Evolutionary conservation across 2,329 filamentous ascomycete genomes (phyloP), one percentile per base, ranked within the genome.

Genomic region (Tetracladium maxilliforme): DNA sequence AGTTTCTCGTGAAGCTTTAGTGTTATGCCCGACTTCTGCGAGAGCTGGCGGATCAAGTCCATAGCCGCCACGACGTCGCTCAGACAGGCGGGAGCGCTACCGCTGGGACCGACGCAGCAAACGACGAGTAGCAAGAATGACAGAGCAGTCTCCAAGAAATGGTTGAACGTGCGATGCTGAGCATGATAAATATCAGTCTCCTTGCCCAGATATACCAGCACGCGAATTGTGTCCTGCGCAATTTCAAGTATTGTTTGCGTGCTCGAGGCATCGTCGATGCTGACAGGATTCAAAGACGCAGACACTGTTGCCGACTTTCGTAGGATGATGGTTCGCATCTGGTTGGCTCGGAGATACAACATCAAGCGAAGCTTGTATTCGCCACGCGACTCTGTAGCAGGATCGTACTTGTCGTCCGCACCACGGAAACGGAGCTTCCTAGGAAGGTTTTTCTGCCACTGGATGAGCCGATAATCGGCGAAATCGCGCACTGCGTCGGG

Each of bases 281-380:
- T 92, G 39, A 75, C 86, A 6, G 72, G 76, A 3, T 79, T 70
- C 10, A 78, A 86, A 63, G 4, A 70, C 69, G n/a, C 4, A 33
- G 7, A 17, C 17, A 14, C 6, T 19, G 47, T 92, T 80, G 8
- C 92, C 54, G 3, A 92, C 72, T 0, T 81, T 0, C 82, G 79
- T 47, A 90, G 83, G 13, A 92, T 77, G 48, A 82, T 73, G 28
- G 83, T 86, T 6, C 83, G 75, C 49, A 92, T 78, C 52, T 90
- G 82, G 39, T 92, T 92, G 23, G 81, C 70, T 16, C 84, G 70
- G 13, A 92, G 55, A 43, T 90, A 86, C 10, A 87, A 73, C 47
- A 86, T 71, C 23, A 92, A 73, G 27, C 78, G 73, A n/a, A 87
- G 56, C 4, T 83, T 70, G 36, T 73, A 70, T 13, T 74, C 51